Base-by-base conservation (phyloP, 2,329 filamentous ascomycete genomes). In the Gnomoniopsis smithogilvyi region DNA sequence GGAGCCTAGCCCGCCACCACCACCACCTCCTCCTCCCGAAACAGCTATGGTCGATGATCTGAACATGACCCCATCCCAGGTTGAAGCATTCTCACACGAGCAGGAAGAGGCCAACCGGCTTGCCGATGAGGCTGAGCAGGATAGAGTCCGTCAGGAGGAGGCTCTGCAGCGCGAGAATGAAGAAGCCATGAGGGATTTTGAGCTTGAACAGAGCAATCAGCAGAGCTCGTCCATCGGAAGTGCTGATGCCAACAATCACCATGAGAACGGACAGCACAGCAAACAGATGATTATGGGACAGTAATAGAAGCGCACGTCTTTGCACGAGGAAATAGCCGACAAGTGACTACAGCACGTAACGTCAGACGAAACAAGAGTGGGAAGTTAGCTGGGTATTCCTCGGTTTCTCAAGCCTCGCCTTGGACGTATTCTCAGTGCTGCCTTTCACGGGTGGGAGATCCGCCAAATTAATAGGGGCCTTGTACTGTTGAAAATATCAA, bases 31-130 rank as follows among this genome's bases (percentile, higher is more conserved):
- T 8, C 77, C 77, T 1, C 71, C 74, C 1, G 73, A 77, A 49
- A 69, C 70, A 24, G 70, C 67, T n/a, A 53, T 64, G 48, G 66
- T 71, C 51, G 78, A 76, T 33, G 78, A 80, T 63, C 74, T 79
- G 61, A 69, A 72, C 54, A 74, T 72, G 30, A 74, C 81, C 60
- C 74, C 73, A 49, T 77, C 81, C 62, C 79, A 83, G 67, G 80
- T 81, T 64, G 76, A 78, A 64, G 79, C 74, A 26, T 68, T 83
- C 15, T 70, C 79, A 67, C 73, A 75, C 46, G 80, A 83, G 69
- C 81, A 83, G 61, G 81, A 83, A 64, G 81, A 83, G 65, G 80
- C 79, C 1, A 76, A 82, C 64, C 71, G 80, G 59, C 70, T 81
- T 22, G 80, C 80, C 56, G 80, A 81, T 52, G 79, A 80, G 62